These are phyloP conservation scores for Xylaria longipes DNA, from an alignment of 495 filamentous ascomycete species.

Conservation along the genomic window DNA sequence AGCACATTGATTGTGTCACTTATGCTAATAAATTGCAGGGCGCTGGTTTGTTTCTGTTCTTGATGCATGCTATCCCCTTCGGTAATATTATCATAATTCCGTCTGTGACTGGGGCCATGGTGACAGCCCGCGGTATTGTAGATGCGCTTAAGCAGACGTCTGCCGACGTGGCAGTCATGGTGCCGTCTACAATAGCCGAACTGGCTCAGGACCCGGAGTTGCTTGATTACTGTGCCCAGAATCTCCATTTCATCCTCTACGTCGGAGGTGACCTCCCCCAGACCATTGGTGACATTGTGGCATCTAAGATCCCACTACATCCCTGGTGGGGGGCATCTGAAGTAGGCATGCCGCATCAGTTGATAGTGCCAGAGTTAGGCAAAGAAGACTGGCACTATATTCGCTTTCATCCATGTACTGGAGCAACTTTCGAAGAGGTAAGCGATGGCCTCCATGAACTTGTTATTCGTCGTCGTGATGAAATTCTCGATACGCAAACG, in stretches of 20 bases:
- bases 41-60: slow-evolving; percentile 34
- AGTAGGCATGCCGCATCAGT: slow-evolving; percentile 38
- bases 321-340: slow-evolving; percentile 48
- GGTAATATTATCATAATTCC: slow-evolving; percentile 41
- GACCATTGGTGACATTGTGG: slow-evolving; percentile 44
- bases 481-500: slow-evolving; percentile 37
- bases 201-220: slow-evolving; percentile 40
- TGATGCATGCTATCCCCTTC: slow-evolving; percentile 40
- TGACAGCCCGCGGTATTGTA: slow-evolving; percentile 42
- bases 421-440: slow-evolving; percentile 40
- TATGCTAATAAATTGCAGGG: too few relatives aligned
- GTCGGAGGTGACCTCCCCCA: slow-evolving; percentile 40
- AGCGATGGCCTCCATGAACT: slow-evolving; percentile 50
- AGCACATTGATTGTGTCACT: too few relatives aligned
- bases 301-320: slow-evolving; percentile 43
- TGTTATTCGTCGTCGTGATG: slow-evolving; percentile 43
- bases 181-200: slow-evolving; percentile 47
- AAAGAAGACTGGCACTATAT: slow-evolving; percentile 44
- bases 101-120: slow-evolving; percentile 32
- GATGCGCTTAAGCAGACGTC: slow-evolving; percentile 34
- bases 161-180: slow-evolving; percentile 41
- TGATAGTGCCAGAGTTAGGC: slow-evolving; percentile 25
- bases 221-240: slow-evolving; percentile 43
- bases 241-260: slow-evolving; percentile 43
- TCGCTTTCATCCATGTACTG: slow-evolving; percentile 45